Base-by-base conservation (phyloP, 2,329 filamentous ascomycete species). In the Penicillium sclerotigenum region DNA sequence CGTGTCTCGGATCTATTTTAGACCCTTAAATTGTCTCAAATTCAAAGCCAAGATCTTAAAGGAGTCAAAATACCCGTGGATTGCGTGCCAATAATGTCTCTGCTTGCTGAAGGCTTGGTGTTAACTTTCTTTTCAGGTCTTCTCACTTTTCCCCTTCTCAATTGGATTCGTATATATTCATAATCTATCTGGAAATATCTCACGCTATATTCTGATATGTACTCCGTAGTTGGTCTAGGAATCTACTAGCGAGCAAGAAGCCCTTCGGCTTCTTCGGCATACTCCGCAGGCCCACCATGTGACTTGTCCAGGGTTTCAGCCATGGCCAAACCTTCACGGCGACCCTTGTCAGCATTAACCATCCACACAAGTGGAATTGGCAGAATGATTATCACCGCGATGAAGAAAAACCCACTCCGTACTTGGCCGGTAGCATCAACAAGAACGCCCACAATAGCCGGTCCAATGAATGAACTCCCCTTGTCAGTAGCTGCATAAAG, bases 401-500 rank as follows among this genome's bases (percentile, higher is more conserved):
- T 80, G 69, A 97, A 96, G 83, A 89, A 93, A 71, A 97, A 97
- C 0, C 91, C 91, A 16, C 87, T 87, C 18, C 88, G 81, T 47
- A 91, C 90, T 63, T 87, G 85, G 1, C 88, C 88, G 0, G 86
- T 86, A 47, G 77, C 83, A 72, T 96, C 91, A 24, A 93, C 93
- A 57, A 97, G 93, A 28, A 86, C 83, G 0, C 91, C 92, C 0
- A 97, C 92, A 64, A 97, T 90, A 0, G 90, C 88, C 0, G 92
- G 92, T 0, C 92, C 92, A 69, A 97, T 95, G 1, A 96, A 82
- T 65, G 88, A 93, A 37, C 88, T 92, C 0, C 91, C 91, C 73
- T 97, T 97, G 71, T 97, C 92, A 0, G 92, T 97, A 56, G 96
- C 95, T 22, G 92, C 92, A 68, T 96, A 97, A 3, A 97, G 79